Evolutionary conservation across 768 basidiomycete genomes (phyloP), one percentile per base, ranked within the genome.

Genomic region (Rickenella mellea): DNA sequence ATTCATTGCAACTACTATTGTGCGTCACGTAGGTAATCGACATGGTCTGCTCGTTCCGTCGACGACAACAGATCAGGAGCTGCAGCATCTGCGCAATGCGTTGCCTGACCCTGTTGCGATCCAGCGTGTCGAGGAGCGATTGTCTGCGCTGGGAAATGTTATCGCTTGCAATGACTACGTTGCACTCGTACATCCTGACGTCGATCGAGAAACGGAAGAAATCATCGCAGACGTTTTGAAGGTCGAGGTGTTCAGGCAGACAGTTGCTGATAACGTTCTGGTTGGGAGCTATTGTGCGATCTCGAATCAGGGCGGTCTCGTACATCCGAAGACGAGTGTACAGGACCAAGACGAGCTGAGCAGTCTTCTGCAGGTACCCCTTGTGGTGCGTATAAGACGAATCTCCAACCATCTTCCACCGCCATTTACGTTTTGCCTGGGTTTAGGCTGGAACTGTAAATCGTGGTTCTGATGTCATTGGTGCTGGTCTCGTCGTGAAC

Each of bases 201-300:
- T 98, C 46, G 96, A 98, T 66, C 80, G 96, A 48, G 96, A 98
- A 65, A 99, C 96, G 19, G 96, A 99, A 59, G 96, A 99, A 64
- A 98, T 99, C 67, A 97, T 99, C 64, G 96, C 96, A 22, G 96
- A 99, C 61, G 90, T 96, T 15, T 77, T 99, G 52, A 98, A 98
- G 63, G 96, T 98, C 48, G 96, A 99, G 61, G 96, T 98, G 4
- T 99, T 99, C 69, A 74, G 96, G 37, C 96, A 99, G 63, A 99
- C 92, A 8, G 72, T 99, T 51, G 96, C 96, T 10, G 84, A 89
- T 51, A 97, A 98, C 65, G 93, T 93, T 38, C 78, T 99, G 33
- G 94, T 98, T 30, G 96, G 96, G 29, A 88, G 83, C 46, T 99
- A 98, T 60, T 93, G 90, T 61, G 87, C 80, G 42, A 79, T 99